A percentile compares a stretch with the other conserved stretches of the same genome.
phyloP scores from a whole-genome alignment of 192 early-diverging fungal species.

The Chytriomyces sp. region DNA sequence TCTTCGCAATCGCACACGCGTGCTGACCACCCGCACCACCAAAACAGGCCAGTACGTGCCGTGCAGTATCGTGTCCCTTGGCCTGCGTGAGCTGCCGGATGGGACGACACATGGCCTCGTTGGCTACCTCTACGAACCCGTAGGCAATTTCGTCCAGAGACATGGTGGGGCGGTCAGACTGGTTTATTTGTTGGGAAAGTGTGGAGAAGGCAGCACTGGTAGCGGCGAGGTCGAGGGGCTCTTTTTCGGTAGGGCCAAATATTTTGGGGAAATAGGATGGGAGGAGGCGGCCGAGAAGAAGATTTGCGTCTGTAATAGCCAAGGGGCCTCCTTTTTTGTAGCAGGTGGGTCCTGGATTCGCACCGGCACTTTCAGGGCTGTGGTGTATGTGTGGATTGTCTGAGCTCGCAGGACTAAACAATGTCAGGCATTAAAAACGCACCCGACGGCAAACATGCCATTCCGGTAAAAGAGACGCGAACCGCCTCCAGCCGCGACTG shows the following conservation, averaged over 20 bases:
- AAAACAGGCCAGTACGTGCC: conserved; percentile 88
- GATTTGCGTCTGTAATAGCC: conserved; percentile 93
- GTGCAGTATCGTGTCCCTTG: conserved; percentile 82
- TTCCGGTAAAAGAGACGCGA: conserved; percentile 90
- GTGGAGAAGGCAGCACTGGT: conserved; percentile 64
- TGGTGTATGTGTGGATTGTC: background rate
- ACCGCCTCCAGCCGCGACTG: conserved; percentile 95
- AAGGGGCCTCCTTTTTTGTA: conserved; percentile 92
- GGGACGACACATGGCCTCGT: conserved; percentile 94
- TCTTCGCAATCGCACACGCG: conserved; percentile 73
- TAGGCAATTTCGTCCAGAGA: conserved; percentile 84
- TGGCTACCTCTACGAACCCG: conserved; percentile 95
- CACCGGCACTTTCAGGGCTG: conserved; percentile 79
- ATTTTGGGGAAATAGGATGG: conserved; percentile 91
- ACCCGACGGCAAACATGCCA: conserved; percentile 93
- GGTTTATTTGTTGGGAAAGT: conserved; percentile 70
- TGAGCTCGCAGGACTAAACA: background rate
- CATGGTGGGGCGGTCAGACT: conserved; percentile 46
- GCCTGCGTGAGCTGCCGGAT: conserved; percentile 92
- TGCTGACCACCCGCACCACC: conserved; percentile 69
- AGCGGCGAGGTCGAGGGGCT: conserved; percentile 73
- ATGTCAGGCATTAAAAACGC: conserved; percentile 13
- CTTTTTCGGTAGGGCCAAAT: conserved; percentile 84
- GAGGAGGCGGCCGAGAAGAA: conserved; percentile 82
- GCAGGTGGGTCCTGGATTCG: conserved; percentile 94